phyloP scores from a whole-genome alignment of 2,329 filamentous ascomycete species.

The Lasiodiplodia sp. region DNA sequence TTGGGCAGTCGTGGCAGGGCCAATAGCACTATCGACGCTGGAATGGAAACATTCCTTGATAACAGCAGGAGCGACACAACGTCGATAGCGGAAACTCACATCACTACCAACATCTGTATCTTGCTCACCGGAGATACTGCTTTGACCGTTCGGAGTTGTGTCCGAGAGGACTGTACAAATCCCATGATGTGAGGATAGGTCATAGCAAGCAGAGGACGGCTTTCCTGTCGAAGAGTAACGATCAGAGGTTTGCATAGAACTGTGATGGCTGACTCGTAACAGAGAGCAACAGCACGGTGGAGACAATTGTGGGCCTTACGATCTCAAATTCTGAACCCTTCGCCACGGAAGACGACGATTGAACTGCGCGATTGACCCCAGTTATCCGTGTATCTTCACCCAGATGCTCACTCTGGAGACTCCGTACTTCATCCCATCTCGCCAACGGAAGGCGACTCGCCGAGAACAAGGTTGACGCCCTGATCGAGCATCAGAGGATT shows the following conservation, averaged over 20 bases:
- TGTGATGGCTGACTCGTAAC: background rate
- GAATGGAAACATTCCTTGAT: background rate
- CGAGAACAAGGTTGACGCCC: background rate
- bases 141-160: background rate
- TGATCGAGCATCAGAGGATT: background rate
- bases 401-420: background rate
- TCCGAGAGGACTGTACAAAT: background rate
- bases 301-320: background rate
- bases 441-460: background rate
- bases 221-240: background rate
- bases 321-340: background rate
- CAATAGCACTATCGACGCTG: background rate
- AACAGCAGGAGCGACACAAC: background rate
- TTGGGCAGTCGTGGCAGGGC: background rate
- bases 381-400: background rate
- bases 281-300: background rate
- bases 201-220: background rate
- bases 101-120: background rate
- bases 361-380: background rate
- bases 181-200: background rate
- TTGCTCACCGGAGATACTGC: background rate
- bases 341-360: background rate
- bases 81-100: background rate
- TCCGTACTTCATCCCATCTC: background rate
- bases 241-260: background rate